Base-by-base conservation (phyloP, 345 rosid species). In the Physaria fendleri region DNA sequence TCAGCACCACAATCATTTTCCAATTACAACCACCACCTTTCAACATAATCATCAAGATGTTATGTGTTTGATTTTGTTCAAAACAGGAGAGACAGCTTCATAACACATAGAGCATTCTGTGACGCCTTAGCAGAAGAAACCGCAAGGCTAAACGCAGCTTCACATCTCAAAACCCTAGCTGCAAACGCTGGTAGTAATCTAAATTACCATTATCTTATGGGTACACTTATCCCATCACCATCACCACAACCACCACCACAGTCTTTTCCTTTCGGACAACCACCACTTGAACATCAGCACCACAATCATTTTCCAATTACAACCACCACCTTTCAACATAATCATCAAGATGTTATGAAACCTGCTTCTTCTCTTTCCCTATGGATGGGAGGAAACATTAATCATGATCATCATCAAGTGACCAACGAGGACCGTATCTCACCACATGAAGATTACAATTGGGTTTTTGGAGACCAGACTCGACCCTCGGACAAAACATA, bases 71-170 rank as follows among this genome's bases (percentile, higher is more conserved):
- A 49, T 27, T 16, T 15, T 32, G 7, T 55, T 42, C 34, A 37
- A 66, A 43, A 71, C 82, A 93, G 99, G 82, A 70, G 97, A 48
- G 99, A 93, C 60, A 93, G 97, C 61, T 93, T 93, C 65, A 76
- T 93, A 33, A 93, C 97, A 6, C 99, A 93, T n/a, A 79, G 99
- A 69, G 99, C 99, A 4, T 93, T 87, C 66, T 93, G 99, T 40
- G 97, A 89, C 30, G 99, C 99, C 9, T 83, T 93, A 52, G 99
- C 99, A 1, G 95, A 89, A 75, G 97, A 93, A 78, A 79, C 97
- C 3, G 95, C 95, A 1, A 82, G 97, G 62, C 76, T 93, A 58
- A 89, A 78, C 59, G 99, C 94, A 60, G 82, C 79, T 48, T 71
- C 97, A 3, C 74, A 41, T 64, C 62, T 80, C 43, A 69, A 61